Base-by-base conservation (phyloP, 1,139 yeast genomes). In the Candida glucosophila region DNA sequence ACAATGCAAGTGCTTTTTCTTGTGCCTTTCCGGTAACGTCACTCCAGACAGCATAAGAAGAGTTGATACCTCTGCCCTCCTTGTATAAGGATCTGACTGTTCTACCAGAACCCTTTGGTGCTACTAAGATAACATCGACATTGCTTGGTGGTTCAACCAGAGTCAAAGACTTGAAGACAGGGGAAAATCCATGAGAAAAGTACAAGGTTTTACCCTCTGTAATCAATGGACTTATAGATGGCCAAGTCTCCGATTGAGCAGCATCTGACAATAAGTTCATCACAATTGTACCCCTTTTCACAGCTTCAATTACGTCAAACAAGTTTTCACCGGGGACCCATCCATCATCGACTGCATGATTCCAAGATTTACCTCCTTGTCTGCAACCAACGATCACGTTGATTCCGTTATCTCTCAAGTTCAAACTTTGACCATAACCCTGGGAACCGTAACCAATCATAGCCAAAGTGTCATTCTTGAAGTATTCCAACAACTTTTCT, bases 31-130 rank as follows among this genome's bases (percentile, higher is more conserved):
- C 98, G 51, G 96, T 63, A 43, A 88, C 96, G 59, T 90, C 97
- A 69, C 90, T 92, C 96, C 96, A 90, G 58, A 92, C 96, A 47
- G 97, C 97, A 67, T 83, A 79, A 31, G 98, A 90, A 32, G 98
- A 90, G 90, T 90, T 90, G 64, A 90, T 90, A 76, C 98, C 98
- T 73, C 98, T 88, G 60, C 98, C 98, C 73, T 90, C 98, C 75
- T 90, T 88, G 90, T 90, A 90, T 55, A 90, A 73, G 41, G 97
- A 79, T 75, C 98, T 83, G 50, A 90, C 98, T 49, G 98, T 90
- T 74, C 98, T 85, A 69, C 98, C 98, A 42, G 97, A 88, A 61
- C 98, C 98, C 82, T 90, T 90, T 70, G 98, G 98, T 63, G 98
- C 98, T 54, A 90, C 98, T 56, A 90, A 75, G 67, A 90, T 90